Evolutionary conservation across 495 filamentous ascomycete species (phyloP).

Genomic region (Pyrenopolyporus hunteri): DNA sequence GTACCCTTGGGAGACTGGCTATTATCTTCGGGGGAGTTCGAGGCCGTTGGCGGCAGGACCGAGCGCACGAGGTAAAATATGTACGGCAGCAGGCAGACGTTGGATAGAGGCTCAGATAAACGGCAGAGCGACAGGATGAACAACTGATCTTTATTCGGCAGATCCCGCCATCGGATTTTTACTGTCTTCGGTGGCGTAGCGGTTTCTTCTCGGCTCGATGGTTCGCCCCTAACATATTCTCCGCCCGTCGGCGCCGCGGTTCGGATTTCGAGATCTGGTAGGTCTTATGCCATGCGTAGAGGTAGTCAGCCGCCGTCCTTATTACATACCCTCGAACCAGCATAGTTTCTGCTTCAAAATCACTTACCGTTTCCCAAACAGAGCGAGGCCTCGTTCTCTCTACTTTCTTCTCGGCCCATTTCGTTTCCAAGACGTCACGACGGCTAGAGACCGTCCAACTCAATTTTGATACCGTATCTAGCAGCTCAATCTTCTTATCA

Average conservation of each 20-base stretch:
- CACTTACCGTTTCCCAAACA: conserved; percentile 27
- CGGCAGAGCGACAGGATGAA: conserved; percentile 59
- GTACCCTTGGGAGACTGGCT: conserved; percentile 37
- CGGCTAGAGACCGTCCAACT: not conserved
- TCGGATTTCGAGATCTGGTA: conserved; percentile 13
- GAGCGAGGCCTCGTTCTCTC: conserved; percentile 1
- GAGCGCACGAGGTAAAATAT: conserved; percentile 64
- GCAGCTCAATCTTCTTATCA: not conserved
- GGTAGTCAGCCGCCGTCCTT: too few species aligned
- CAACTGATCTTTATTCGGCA: conserved; percentile 59
- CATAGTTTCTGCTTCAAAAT: not conserved
- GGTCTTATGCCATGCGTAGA: not conserved
- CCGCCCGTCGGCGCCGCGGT: not conserved
- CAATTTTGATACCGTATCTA: not conserved
- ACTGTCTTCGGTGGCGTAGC: not conserved
- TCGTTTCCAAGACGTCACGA: not conserved
- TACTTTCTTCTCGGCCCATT: conserved; percentile 22
- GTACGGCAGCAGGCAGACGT: conserved; percentile 59
- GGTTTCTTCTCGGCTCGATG: not conserved
- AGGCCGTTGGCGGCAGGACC: conserved; percentile 35
- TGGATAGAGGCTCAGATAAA: conserved; percentile 58
- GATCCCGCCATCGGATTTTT: conserved; percentile 44
- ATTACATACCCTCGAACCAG: too few species aligned
- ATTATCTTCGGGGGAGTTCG: conserved; percentile 13
- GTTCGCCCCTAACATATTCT: conserved; percentile 4